Evolutionary conservation across 2,329 filamentous ascomycete species (phyloP), one percentile per base, ranked within the genome.

Genomic region (Penicillium oxalicum): DNA sequence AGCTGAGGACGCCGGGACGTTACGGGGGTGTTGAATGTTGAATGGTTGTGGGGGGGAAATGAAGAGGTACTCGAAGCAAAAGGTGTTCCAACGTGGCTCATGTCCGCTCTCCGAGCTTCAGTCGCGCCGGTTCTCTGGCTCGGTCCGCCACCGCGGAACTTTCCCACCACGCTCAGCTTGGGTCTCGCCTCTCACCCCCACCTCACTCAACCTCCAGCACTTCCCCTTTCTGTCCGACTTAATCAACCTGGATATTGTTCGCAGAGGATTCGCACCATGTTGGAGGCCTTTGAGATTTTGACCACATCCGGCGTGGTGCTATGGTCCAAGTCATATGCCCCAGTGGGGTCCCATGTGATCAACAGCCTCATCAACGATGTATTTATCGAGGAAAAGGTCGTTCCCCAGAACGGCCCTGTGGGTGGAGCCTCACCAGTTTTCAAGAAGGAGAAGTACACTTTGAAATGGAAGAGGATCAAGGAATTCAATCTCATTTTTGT

Each of bases 401-500:
- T 82, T 49, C 70, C 75, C 13, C 73, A 72, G 29, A 77, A 77
- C 44, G 76, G 79, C 45, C 75, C 80, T 47, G 76, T 82, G 45
- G 81, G 82, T 56, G 79, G 83, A 52, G 71, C 77, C 43, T 81
- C 83, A 5, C 81, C 87, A 12, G 78, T 84, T 0, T 98, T 93
- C 74, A 88, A 82, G 70, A 87, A 88, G 63, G 93, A 97, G 60
- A 90, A 94, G 58, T 94, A 97, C 66, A 97, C 90, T 0, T 70
- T 98, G 58, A 94, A 93, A 73, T 98, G 91, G 88, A 90, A 89
- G 4, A 82, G 87, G 33, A 86, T 86, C 46, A 97, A 96, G 73
- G 93, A 98, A 65, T 75, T 97, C 45, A 90, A 91, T 36, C 74
- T 98, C 57, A 94, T 98, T 57, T 98, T 98, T 70, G 91, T 97